Evolutionary conservation across 129 eudicot species (phyloP).

Genomic region (Ambrosia trifida): DNA sequence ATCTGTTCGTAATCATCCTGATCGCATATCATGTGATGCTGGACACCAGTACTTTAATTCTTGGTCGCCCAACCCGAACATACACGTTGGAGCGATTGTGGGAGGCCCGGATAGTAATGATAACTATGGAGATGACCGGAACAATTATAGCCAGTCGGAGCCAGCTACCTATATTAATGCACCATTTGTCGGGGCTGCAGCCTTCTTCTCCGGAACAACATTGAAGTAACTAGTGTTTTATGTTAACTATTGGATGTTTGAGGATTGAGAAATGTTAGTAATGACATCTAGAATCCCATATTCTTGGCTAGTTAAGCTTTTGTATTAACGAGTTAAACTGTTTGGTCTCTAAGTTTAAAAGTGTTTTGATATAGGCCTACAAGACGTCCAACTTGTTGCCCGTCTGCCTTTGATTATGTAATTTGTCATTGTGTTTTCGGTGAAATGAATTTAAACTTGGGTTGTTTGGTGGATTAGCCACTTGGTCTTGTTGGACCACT

Average conservation of each 20-base stretch:
- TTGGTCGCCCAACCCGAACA: conserved; percentile 70
- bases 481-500: conserved; percentile 42
- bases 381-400: conserved; percentile 29
- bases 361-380: neutral
- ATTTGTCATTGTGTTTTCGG: too few species aligned
- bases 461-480: conserved; percentile 44
- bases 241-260: conserved; percentile 32
- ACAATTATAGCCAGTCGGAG: conserved; percentile 77
- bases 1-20: conserved; percentile 60
- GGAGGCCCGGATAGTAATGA: conserved; percentile 86
- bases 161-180: conserved; percentile 97
- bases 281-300: conserved; percentile 33
- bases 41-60: conserved; percentile 65
- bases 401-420: too few species aligned
- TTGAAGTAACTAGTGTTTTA: conserved; percentile 8
- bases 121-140: conserved; percentile 68
- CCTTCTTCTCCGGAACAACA: conserved; percentile 68
- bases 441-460: too few species aligned
- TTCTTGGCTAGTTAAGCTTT: conserved; percentile 18
- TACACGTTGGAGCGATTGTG: conserved; percentile 72
- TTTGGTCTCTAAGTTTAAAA: neutral
- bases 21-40: conserved; percentile 57
- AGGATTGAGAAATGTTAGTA: conserved; percentile 26
- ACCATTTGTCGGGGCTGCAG: conserved; percentile 86
- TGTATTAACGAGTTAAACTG: neutral